Percentiles rank a stretch among this genome's conserved stretches.
Evolutionary conservation across 140 eudicot genomes (phyloP).

Genomic region (Flaveria floridana): DNA sequence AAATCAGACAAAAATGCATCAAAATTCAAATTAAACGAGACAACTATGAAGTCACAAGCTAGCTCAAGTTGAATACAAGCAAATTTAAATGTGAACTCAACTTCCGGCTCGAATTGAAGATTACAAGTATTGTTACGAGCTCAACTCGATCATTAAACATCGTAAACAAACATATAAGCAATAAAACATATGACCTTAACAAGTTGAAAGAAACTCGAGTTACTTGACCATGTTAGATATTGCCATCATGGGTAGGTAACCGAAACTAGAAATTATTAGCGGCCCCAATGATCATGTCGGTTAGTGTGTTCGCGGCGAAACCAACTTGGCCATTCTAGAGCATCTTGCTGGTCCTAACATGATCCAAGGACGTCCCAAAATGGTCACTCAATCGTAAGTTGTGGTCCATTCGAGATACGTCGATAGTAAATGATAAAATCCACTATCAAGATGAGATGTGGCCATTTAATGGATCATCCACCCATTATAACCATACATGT

Average conservation of each 20-base stretch:
- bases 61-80: too few relatives aligned
- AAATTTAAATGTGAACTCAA: too few relatives aligned
- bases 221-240: background rate
- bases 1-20: background rate
- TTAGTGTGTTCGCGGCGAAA: background rate
- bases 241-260: background rate
- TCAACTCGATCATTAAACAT: too few relatives aligned
- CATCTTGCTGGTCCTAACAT: background rate
- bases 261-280: background rate
- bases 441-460: background rate
- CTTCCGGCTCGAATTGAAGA: too few relatives aligned
- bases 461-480: background rate
- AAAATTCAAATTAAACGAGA: background rate
- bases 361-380: background rate
- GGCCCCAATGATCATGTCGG: background rate
- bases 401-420: conserved; percentile 5
- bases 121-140: too few relatives aligned
- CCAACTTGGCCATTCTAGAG: background rate
- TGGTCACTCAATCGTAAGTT: background rate
- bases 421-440: background rate
- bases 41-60: too few relatives aligned
- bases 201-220: background rate
- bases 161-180: too few relatives aligned
- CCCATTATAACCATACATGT: background rate
- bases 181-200: too few relatives aligned